These are phyloP conservation scores for Wickerhamiella kurtzmanii DNA, from an alignment of 805 yeast species.

Conservation along the genomic window DNA sequence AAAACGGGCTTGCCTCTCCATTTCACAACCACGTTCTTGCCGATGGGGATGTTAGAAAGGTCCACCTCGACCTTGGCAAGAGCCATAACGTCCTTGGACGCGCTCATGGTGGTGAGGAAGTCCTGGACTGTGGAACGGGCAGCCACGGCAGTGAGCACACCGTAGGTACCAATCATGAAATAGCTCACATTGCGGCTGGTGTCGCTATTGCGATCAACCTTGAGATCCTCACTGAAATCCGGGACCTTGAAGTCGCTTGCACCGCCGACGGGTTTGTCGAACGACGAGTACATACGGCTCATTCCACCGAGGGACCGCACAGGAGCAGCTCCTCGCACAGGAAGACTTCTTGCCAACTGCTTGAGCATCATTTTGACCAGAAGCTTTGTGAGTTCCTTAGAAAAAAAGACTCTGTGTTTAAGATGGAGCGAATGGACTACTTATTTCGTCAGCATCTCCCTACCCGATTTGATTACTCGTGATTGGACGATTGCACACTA, in stretches of 20 bases:
- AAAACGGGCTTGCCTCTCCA: constrained; percentile 99
- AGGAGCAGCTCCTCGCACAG: neutral
- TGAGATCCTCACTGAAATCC: constrained; percentile 70
- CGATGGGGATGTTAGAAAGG: constrained; percentile 84
- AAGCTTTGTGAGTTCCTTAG: neutral
- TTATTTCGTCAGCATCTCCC: neutral
- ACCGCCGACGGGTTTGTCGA: constrained; percentile 22
- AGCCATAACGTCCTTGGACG: constrained; percentile 97
- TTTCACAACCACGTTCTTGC: constrained; percentile 94
- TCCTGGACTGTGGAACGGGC: constrained; percentile 89
- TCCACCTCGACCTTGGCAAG: constrained; percentile 99
- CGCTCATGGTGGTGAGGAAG: constrained; percentile 87
- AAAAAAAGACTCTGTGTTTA: neutral
- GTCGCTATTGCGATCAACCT: constrained; percentile 56
- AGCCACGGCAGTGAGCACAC: constrained; percentile 80
- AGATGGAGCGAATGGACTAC: neutral
- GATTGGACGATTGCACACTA: neutral
- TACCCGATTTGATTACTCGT: neutral
- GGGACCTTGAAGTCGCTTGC: constrained; percentile 75
- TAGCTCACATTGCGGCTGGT: constrained; percentile 77
- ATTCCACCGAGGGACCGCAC: neutral
- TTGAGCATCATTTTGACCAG: neutral
- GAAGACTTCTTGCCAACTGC: neutral
- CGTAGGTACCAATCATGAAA: constrained; percentile 96
- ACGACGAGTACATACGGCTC: constrained; percentile 9